Evolutionary conservation across 805 yeast species (phyloP), one percentile per base, ranked within the genome.

Genomic region (Starmera dryadoides): DNA sequence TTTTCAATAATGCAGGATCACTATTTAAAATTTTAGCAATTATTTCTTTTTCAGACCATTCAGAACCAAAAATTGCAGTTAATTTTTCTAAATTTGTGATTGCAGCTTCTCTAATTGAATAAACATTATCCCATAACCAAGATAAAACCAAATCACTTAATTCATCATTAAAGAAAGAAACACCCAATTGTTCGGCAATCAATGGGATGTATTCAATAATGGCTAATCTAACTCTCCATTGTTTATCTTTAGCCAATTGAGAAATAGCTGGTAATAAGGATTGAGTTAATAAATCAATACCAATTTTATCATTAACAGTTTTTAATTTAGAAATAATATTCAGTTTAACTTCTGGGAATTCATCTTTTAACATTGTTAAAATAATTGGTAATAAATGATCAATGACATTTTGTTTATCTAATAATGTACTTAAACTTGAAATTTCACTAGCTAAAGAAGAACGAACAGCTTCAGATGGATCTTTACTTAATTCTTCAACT

Each of bases 41-140:
- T 33, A 93, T 81, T 57, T 88, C 93, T 33, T 68, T 66, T 58
- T 86, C 80, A 35, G 96, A 91, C 99, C 99, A 93, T 30, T 79
- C 79, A 29, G 89, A 80, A 25, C 98, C 98, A 64, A 93, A 93
- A 29, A 86, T 87, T 48, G 74, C 76, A 5, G 96, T 80, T 52
- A 93, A 70, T 49, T 82, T 80, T 49, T 75, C 80, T 50, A 93
- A 68, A 60, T 89, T 93, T 41, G 70, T 67, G 25, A 93, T 95
- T 1, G 98, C 98, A 9, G 98, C 98, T 49, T 87, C 94, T 63
- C 99, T 80, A 44, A 93, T 89, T 5, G 98, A 89, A 64, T 78
- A 93, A 30, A 93, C 98, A 4, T 89, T 85, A 65, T 93, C 99
- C 96, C 97, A 89, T 48, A 93, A 70, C 98, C 98, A 93, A n/a